Conservation (phyloP, 192 early-diverging fungal genomes). For the Coemansia sp. region DNA sequence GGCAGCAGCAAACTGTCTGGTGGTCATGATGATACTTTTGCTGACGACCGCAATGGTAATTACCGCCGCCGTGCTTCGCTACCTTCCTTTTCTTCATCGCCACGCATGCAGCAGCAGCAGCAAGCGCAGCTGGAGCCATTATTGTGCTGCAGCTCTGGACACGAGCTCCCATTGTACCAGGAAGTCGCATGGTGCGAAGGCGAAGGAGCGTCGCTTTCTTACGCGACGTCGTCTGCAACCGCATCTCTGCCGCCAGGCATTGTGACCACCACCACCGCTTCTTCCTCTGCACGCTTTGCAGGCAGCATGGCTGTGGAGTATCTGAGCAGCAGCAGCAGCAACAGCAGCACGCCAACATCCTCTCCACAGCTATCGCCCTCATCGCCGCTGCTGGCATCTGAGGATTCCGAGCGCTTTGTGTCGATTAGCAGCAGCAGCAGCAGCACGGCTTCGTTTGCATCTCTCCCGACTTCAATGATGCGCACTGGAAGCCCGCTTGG, state of each 20-base stretch:
- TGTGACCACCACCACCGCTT: neutral
- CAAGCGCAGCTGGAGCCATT: neutral
- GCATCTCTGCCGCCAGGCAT: conserved; percentile 9
- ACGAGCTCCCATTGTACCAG: conserved; percentile 46
- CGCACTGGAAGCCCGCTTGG: conserved; percentile 39
- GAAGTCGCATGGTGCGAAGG: conserved; percentile 47
- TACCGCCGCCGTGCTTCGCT: conserved; percentile 2
- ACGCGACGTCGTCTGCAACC: conserved; percentile 1
- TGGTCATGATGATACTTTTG: neutral
- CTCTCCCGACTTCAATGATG: conserved; percentile 19
- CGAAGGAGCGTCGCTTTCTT: conserved; percentile 7
- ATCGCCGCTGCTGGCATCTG: neutral
- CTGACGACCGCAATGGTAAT: neutral
- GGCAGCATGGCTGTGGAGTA: neutral
- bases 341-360: neutral
- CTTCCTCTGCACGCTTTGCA: neutral
- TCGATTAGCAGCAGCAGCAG: neutral
- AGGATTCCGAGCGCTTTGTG: neutral
- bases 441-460: neutral
- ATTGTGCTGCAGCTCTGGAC: conserved; percentile 8
- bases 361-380: neutral
- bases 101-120: neutral
- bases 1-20: neutral
- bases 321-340: conserved; percentile 3
- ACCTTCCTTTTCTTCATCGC: conserved; percentile 6